phyloP scores from a whole-genome alignment of 2,329 filamentous ascomycete genomes.

The Pseudogymnoascus sp. region DNA sequence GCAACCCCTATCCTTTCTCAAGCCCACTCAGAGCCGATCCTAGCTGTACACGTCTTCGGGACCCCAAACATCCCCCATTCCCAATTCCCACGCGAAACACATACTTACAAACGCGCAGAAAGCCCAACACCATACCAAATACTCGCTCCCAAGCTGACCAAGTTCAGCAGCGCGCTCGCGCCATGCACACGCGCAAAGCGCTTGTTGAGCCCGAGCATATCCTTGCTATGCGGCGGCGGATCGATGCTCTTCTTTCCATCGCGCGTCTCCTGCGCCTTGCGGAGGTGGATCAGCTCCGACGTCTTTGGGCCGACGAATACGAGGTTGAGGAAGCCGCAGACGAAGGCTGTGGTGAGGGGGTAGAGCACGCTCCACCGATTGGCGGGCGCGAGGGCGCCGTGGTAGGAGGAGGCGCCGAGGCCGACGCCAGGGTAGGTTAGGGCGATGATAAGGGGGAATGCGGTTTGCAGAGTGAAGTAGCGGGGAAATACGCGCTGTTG shows the following conservation, averaged over 20 bases:
- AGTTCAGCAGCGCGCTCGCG: slow-evolving; percentile 69
- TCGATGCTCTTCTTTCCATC: slow-evolving; percentile 87
- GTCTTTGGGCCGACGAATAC: slow-evolving; percentile 67
- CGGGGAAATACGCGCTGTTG: slow-evolving; percentile 77
- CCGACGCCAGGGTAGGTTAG: slow-evolving; percentile 59
- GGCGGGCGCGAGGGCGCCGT: slow-evolving; percentile 48
- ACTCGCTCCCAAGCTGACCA: slow-evolving; percentile 60
- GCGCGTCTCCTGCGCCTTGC: slow-evolving; percentile 76
- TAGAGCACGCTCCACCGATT: slow-evolving; percentile 58
- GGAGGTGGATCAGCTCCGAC: slow-evolving; percentile 62
- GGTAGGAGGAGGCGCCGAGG: neutral
- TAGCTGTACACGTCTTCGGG: neutral
- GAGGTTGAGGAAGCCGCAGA: slow-evolving; percentile 64
- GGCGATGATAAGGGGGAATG: slow-evolving; percentile 62
- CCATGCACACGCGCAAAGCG: slow-evolving; percentile 74
- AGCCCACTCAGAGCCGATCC: neutral
- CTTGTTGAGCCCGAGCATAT: slow-evolving; percentile 76
- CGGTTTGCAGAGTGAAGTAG: slow-evolving; percentile 80
- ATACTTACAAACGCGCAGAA: slow-evolving; percentile 22
- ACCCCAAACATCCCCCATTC: neutral
- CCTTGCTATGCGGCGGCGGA: slow-evolving; percentile 66
- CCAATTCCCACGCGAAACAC: too few relatives aligned
- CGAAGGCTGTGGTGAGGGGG: slow-evolving; percentile 61
- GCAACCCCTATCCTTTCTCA: neutral
- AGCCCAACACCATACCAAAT: slow-evolving; percentile 73